Evolutionary conservation across 2,329 filamentous ascomycete species (phyloP).

Genomic region (Canariomyces notabilis): DNA sequence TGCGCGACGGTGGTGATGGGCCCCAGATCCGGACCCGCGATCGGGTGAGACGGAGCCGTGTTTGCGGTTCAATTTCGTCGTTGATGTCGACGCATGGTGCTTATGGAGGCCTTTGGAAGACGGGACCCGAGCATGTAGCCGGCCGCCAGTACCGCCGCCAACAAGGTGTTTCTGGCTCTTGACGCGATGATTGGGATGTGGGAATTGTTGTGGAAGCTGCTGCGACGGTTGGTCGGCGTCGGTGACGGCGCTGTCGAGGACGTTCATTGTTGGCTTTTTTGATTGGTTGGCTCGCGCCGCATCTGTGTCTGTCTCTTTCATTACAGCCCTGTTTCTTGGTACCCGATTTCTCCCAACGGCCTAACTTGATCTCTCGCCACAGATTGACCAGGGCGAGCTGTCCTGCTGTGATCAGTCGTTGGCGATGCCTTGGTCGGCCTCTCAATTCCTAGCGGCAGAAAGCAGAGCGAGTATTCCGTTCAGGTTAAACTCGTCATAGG

Average conservation of each 20-base stretch:
- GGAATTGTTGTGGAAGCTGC: conserved; percentile 27
- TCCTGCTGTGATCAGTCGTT: no score
- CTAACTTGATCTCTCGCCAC: background rate
- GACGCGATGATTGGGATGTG: conserved; percentile 30
- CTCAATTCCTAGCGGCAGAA: background rate
- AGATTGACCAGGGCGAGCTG: background rate
- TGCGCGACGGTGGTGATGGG: conserved; percentile 41
- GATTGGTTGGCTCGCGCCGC: conserved; percentile 48
- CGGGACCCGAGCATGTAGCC: conserved; percentile 48
- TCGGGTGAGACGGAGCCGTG: conserved; percentile 41
- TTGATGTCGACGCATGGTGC: conserved; percentile 30
- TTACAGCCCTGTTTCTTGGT: conserved; percentile 17
- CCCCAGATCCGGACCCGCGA: conserved; percentile 27
- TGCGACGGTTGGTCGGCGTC: conserved; percentile 30
- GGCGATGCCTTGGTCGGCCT: background rate
- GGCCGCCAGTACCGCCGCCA: conserved; percentile 32
- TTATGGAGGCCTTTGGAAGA: conserved; percentile 50
- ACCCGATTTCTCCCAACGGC: conserved; percentile 15
- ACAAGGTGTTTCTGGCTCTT: conserved; percentile 41
- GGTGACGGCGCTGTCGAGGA: conserved; percentile 21
- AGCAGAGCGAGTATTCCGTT: background rate
- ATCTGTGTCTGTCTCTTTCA: conserved; percentile 36
- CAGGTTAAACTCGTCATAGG: background rate
- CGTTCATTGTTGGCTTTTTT: conserved; percentile 40
- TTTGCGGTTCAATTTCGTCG: conserved; percentile 34